Base-by-base conservation (phyloP, 805 yeast species). In the Teunomyces cretensis region DNA sequence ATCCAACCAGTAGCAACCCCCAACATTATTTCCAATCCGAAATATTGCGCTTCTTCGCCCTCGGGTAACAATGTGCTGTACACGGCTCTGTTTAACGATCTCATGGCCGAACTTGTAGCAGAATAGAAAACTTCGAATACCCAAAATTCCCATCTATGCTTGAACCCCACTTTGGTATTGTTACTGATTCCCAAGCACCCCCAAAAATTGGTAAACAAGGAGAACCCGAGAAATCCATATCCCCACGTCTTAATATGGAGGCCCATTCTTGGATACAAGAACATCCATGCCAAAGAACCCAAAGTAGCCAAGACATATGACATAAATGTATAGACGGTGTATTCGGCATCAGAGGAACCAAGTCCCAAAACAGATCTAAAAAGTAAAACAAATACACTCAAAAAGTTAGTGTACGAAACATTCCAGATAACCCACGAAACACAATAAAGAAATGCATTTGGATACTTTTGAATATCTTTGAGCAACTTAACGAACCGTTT, bases 371-470 rank as follows among this genome's bases (percentile, higher is more conserved):
- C 68, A 3, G 74, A 57, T 46, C 76, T 57, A 50, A 70, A 71
- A 14, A 71, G 44, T 6, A 70, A 53, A 1, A 63, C 61, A 44
- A 64, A 69, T 2, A 71, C 65, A 39, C 62, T 55, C 49, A 69
- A 42, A 46, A 67, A 71, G 40, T 68, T 69, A 9, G 63, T 48
- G 39, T 56, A 68, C 5, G 60, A 57, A 12, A 69, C 62, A 42
- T 71, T 69, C 75, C 76, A 70, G 19, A 70, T 56, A 2, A 70
- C 74, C 75, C 75, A 70, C 0, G 68, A 60, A n/a, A 68, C 32
- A 54, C 72, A 66, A 22, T 64, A 55, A 9, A 61, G 26, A 42
- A 67, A 66, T 0, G 74, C 75, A 41, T 69, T 48, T 3, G 66
- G 67, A 46, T 67, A 62, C 36, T 55, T 45, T 16, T 50, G 49